Evolutionary conservation across 2,329 filamentous ascomycete species (phyloP).

Genomic region (Ascochyta koolunga): DNA sequence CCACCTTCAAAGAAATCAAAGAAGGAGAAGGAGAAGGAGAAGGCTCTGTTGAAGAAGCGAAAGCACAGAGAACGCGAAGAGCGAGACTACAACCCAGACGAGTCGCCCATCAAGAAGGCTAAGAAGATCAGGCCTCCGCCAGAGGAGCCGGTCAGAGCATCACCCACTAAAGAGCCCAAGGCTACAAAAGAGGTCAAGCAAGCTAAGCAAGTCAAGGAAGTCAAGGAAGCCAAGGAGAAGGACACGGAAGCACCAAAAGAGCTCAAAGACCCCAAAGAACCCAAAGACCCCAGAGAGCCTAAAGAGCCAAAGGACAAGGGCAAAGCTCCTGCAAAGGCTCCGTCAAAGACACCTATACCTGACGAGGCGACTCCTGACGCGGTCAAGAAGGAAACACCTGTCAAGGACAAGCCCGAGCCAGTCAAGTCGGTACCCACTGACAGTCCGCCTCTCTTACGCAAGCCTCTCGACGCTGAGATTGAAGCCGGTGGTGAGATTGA

Average conservation of each 20-base stretch:
- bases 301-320: conserved; percentile 32
- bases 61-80: conserved; percentile 37
- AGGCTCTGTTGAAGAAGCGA: conserved; percentile 30
- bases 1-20: conserved; percentile 29
- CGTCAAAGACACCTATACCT: conserved; percentile 32
- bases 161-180: conserved; percentile 21
- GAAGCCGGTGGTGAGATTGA: conserved; percentile 41
- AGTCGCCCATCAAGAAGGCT: conserved; percentile 38
- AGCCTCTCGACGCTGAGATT: conserved; percentile 38
- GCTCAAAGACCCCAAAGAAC: conserved; percentile 20
- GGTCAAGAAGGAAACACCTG: conserved; percentile 33
- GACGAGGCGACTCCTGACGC: conserved; percentile 38
- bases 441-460: conserved; percentile 35
- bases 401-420: conserved; percentile 33
- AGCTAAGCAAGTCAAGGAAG: conserved; percentile 20
- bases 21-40: conserved; percentile 21
- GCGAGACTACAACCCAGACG: conserved; percentile 35
- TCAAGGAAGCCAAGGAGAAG: conserved; percentile 22
- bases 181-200: conserved; percentile 16
- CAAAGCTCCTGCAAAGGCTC: conserved; percentile 29
- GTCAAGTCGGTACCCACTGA: conserved; percentile 34
- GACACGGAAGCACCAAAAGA: conserved; percentile 16
- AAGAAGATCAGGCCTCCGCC: conserved; percentile 33
- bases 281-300: conserved; percentile 23
- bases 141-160: conserved; percentile 9